Conservation (phyloP, 1,284 basidiomycete genomes). For the Ustilago cynodontis region DNA sequence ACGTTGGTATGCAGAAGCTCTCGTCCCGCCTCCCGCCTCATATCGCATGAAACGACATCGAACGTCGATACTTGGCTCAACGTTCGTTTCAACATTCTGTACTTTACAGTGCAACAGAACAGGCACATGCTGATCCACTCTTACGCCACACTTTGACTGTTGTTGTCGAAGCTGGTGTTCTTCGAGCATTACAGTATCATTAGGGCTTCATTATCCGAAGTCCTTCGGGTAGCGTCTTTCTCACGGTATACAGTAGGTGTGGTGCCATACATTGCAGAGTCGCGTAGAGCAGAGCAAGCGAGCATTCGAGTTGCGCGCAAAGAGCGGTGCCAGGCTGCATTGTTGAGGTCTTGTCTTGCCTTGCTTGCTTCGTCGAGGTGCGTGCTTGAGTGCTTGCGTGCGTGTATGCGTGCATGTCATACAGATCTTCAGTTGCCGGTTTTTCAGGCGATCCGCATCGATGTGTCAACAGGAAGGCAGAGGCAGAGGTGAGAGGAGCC, state of each 20-base stretch:
- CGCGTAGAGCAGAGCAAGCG: too few relatives aligned
- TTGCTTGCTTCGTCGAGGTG: too few relatives aligned
- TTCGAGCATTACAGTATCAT: too few relatives aligned
- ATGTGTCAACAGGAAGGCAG: neutral
- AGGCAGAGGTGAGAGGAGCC: neutral
- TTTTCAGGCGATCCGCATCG: neutral
- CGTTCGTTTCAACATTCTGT: neutral
- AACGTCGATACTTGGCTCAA: neutral
- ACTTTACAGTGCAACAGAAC: too few relatives aligned
- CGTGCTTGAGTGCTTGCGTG: too few relatives aligned
- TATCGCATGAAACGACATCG: slow-evolving; percentile 1
- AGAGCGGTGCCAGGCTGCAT: neutral
- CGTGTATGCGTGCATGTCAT: neutral
- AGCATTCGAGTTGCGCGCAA: too few relatives aligned
- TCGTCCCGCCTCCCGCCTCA: neutral
- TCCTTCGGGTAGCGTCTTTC: too few relatives aligned
- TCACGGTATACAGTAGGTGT: too few relatives aligned
- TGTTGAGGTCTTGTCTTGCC: neutral
- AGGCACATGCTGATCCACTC: too few relatives aligned
- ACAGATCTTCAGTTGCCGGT: neutral
- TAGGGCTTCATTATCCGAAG: neutral
- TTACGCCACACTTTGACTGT: neutral
- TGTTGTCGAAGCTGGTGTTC: neutral
- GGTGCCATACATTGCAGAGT: too few relatives aligned
- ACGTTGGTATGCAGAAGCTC: neutral